Evolutionary conservation across 73 alveolate genomes (phyloP).

Genomic region (Tetrahymena borealis): DNA sequence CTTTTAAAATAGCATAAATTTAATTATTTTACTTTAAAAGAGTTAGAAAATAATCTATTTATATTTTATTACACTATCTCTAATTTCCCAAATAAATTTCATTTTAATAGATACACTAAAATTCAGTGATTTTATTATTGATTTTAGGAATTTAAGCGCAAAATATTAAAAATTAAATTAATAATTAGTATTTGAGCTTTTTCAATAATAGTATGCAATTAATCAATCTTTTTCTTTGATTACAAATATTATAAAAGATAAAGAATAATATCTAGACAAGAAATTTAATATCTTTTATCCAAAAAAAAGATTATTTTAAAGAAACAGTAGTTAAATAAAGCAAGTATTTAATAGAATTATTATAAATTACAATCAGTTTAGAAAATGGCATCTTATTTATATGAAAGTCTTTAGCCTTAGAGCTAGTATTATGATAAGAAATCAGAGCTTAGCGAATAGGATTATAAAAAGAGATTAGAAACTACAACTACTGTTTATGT

Average conservation of each 20-base stretch:
- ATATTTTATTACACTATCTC: too few relatives aligned
- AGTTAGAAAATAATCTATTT: too few relatives aligned
- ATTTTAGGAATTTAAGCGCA: background rate
- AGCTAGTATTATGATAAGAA: conserved; percentile 60
- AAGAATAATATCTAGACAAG: background rate
- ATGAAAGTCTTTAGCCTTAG: conserved; percentile 47
- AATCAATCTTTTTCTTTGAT: too few relatives aligned
- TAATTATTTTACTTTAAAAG: too few relatives aligned
- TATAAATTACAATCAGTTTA: background rate
- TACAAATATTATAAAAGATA: too few relatives aligned
- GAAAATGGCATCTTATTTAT: conserved; percentile 47
- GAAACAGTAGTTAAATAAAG: background rate
- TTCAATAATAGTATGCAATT: too few relatives aligned
- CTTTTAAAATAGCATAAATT: too few relatives aligned
- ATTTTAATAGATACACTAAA: too few relatives aligned
- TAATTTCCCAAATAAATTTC: too few relatives aligned
- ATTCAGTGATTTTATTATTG: too few relatives aligned
- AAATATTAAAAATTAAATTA: background rate
- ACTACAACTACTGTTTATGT: conserved; percentile 90
- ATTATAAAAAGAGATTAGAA: conserved; percentile 65
- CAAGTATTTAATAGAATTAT: background rate
- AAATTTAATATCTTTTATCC: background rate
- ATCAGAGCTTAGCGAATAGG: conserved; percentile 58
- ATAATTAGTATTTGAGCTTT: background rate
- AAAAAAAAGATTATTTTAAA: too few relatives aligned